Evolutionary conservation across 2,329 filamentous ascomycete species (phyloP), one percentile per base, ranked within the genome.

Genomic region (Hypoxylon sp.): DNA sequence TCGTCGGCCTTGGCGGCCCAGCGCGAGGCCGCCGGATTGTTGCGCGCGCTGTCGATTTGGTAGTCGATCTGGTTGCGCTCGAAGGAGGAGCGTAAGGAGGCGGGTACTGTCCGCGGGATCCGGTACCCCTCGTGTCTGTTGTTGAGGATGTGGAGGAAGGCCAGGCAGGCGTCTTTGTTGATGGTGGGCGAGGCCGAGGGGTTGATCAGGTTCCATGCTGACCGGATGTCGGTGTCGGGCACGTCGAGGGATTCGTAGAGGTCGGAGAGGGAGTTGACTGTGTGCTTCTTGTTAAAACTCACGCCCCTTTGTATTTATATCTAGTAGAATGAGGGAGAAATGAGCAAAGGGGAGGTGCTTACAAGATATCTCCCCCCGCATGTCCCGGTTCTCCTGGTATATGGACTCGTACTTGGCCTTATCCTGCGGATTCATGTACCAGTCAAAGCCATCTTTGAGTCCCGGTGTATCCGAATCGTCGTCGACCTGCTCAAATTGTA

Each of bases 11-110:
- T 89, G 67, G 89, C 87, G 2, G 92, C 93, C 92, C 94, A 97
- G 75, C 91, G 89, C 67, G 91, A 91, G 41, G 88, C 85, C 2
- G 89, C 89, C 1, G 84, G 82, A n/a, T 84, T 81, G 34, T 86
- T 84, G 62, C 86, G 85, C 69, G 91, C 88, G 75, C 91, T 91
- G 79, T 97, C 93, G 66, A 98, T 79, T 77, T 97, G 93, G 82
- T 98, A 99, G 81, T 98, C 94, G 78, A 99, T 98, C 79, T 97
- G 90, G 78, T 97, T 97, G 77, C 93, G 92, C 82, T 99, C 95
- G 76, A 99, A 99, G 65, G 91, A 95, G 30, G 93, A 86, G 41
- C 96, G 90, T 43, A 99, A 87, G n/a, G 92, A 96, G 0, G 95
- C 92, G 0, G 96, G 96, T 10, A 99, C 93, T 30, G 90, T 92